phyloP scores from a whole-genome alignment of 805 yeast species.

The Saccharomycopsis babjevae region DNA sequence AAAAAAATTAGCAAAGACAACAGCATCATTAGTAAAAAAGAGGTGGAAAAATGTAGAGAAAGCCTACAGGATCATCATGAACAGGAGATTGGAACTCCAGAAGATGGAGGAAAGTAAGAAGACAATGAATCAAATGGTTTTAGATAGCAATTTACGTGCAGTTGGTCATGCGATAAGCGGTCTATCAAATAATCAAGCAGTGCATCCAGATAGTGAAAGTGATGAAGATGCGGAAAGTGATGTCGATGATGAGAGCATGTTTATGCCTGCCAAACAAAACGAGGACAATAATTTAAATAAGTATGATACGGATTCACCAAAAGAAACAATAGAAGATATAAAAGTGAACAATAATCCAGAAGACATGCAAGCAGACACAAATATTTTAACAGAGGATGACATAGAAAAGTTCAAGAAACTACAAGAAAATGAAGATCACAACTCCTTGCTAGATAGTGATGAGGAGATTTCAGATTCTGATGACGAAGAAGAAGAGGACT shows the following conservation, averaged over 20 bases:
- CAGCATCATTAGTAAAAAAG: conserved; percentile 75
- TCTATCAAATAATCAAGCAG: conserved; percentile 14
- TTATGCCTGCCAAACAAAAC: conserved; percentile 17
- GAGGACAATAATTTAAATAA: conserved; percentile 3
- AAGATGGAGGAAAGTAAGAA: conserved; percentile 18
- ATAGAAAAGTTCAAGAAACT: conserved; percentile 16
- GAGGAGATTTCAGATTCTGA: conserved; percentile 22
- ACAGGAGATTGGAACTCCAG: conserved; percentile 12
- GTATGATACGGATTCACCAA: conserved; percentile 6
- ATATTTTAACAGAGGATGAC: conserved; percentile 16
- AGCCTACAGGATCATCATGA: conserved; percentile 36
- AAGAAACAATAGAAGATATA: neutral
- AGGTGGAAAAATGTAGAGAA: conserved; percentile 88
- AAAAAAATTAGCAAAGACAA: conserved; percentile 62
- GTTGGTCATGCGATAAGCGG: conserved; percentile 22
- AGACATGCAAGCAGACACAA: conserved; percentile 6
- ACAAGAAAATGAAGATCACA: conserved; percentile 12
- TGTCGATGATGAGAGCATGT: conserved; percentile 23
- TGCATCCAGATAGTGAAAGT: conserved; percentile 8
- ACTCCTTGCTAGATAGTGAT: conserved; percentile 19
- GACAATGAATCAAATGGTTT: conserved; percentile 18
- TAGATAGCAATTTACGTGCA: conserved; percentile 33
- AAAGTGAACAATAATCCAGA: neutral
- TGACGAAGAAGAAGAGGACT: conserved; percentile 15
- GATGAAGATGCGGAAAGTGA: conserved; percentile 12